phyloP scores from a whole-genome alignment of 2,329 filamentous ascomycete genomes.

The Lasiodiplodia sp. region DNA sequence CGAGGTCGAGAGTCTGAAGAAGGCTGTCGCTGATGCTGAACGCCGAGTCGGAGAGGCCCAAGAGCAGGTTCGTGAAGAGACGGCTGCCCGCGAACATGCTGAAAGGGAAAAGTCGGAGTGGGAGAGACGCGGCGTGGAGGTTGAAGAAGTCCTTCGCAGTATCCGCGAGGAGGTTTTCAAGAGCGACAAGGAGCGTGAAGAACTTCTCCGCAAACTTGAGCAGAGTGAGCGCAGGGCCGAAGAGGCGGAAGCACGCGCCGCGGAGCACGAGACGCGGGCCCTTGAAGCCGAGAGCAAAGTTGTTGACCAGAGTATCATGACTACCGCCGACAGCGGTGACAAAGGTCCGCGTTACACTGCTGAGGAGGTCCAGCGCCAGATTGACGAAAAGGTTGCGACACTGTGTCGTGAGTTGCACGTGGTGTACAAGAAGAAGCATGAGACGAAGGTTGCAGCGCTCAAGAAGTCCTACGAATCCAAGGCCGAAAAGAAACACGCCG shows the following conservation, averaged over 20 bases:
- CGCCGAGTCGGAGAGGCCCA: slow-evolving; percentile 86
- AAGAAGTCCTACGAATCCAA: slow-evolving; percentile 82
- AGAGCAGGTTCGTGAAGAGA: slow-evolving; percentile 82
- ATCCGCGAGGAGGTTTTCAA: slow-evolving; percentile 83
- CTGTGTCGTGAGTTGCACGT: slow-evolving; percentile 81
- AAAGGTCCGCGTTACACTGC: slow-evolving; percentile 46
- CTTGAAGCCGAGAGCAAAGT: slow-evolving; percentile 69
- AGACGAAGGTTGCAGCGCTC: slow-evolving; percentile 90
- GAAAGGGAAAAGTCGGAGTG: slow-evolving; percentile 79
- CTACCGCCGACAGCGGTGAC: slow-evolving; percentile 61
- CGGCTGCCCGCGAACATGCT: slow-evolving; percentile 72
- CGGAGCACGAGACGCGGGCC: slow-evolving; percentile 66
- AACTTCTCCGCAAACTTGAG: slow-evolving; percentile 75
- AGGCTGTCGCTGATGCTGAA: slow-evolving; percentile 88
- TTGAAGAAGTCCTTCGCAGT: slow-evolving; percentile 80
- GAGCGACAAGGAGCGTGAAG: slow-evolving; percentile 80
- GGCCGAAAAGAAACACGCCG: slow-evolving; percentile 86
- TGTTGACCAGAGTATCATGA: slow-evolving; percentile 59
- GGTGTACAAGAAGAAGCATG: slow-evolving; percentile 96
- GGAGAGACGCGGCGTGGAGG: slow-evolving; percentile 84
- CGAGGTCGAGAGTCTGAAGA: slow-evolving; percentile 85
- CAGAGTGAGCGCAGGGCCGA: slow-evolving; percentile 77
- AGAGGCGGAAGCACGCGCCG: slow-evolving; percentile 76
- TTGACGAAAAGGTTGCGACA: slow-evolving; percentile 86
- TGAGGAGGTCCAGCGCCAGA: slow-evolving; percentile 65